Conservation (phyloP, 2,329 filamentous ascomycete genomes). For the Paecilomyces sp. region DNA sequence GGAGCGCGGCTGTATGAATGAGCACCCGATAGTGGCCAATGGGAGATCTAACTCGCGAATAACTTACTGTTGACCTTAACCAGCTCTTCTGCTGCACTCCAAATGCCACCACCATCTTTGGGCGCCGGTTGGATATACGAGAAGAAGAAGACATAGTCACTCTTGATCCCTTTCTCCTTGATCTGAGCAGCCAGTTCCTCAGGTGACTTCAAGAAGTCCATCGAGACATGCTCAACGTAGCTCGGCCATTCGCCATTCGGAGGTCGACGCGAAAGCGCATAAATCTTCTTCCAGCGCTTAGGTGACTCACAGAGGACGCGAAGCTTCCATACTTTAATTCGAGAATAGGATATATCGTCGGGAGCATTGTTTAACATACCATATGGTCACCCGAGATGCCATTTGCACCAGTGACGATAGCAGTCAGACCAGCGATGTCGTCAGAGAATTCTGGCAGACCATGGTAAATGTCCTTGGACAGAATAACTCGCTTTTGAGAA, state of each 20-base stretch:
- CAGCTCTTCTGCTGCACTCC: constrained; percentile 46
- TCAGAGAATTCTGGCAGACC: constrained; percentile 42
- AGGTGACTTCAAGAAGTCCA: constrained; percentile 27
- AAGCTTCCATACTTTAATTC: too few relatives aligned
- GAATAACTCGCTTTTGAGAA: too few relatives aligned
- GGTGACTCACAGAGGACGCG: constrained; percentile 39
- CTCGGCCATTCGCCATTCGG: constrained; percentile 30
- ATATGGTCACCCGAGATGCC: constrained; percentile 49
- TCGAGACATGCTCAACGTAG: constrained; percentile 36
- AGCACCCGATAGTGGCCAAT: background rate
- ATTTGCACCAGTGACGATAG: constrained; percentile 49
- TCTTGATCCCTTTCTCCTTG: constrained; percentile 17
- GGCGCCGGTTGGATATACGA: constrained; percentile 48
- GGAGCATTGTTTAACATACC: constrained; percentile 22
- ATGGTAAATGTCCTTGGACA: constrained; percentile 35
- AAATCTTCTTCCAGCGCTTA: constrained; percentile 47
- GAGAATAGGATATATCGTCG: too few relatives aligned
- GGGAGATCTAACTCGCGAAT: background rate
- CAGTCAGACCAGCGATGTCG: constrained; percentile 38
- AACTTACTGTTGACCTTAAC: constrained; percentile 37
- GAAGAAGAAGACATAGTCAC: constrained; percentile 48
- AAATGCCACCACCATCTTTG: constrained; percentile 37
- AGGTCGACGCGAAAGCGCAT: constrained; percentile 41
- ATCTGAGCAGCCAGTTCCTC: constrained; percentile 19
- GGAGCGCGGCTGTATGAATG: constrained; percentile 25